These are phyloP conservation scores for Logfia minima DNA, from an alignment of 129 eudicot species.

Conservation along the genomic window DNA sequence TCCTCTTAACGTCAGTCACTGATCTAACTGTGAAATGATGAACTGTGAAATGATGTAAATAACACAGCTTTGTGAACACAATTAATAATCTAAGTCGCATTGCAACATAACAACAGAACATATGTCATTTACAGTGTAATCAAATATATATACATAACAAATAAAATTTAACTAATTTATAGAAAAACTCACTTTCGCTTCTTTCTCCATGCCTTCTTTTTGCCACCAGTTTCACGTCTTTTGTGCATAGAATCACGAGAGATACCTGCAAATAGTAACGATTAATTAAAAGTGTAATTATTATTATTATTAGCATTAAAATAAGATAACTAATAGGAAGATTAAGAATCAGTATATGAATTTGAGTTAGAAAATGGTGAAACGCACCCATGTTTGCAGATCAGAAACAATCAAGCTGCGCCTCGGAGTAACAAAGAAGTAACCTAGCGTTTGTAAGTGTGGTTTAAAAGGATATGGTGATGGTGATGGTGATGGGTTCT, in stretches of 20 bases:
- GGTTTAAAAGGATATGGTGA: conserved; percentile 2
- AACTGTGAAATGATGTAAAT: no score
- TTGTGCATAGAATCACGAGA: conserved; percentile 73
- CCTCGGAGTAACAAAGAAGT: conserved; percentile 10
- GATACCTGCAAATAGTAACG: conserved; percentile 41
- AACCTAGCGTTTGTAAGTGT: conserved; percentile 1
- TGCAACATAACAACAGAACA: background rate
- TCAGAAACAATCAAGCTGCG: conserved; percentile 4
- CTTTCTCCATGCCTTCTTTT: conserved; percentile 88
- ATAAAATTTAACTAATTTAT: background rate
- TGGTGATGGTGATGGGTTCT: no score
- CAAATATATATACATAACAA: background rate
- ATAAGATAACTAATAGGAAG: background rate
- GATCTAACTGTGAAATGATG: no score
- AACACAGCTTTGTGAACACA: background rate
- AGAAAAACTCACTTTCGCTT: conserved; percentile 49
- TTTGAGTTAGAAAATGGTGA: background rate
- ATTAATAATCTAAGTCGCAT: background rate
- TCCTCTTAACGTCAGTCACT: background rate
- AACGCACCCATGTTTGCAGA: conserved; percentile 29
- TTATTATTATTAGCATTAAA: background rate
- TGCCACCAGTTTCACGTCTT: conserved; percentile 69
- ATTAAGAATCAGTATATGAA: background rate
- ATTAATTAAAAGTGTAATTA: background rate
- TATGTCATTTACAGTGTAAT: background rate